Base-by-base conservation (phyloP, 2,329 filamentous ascomycete genomes). In the Exophiala alcalophila region DNA sequence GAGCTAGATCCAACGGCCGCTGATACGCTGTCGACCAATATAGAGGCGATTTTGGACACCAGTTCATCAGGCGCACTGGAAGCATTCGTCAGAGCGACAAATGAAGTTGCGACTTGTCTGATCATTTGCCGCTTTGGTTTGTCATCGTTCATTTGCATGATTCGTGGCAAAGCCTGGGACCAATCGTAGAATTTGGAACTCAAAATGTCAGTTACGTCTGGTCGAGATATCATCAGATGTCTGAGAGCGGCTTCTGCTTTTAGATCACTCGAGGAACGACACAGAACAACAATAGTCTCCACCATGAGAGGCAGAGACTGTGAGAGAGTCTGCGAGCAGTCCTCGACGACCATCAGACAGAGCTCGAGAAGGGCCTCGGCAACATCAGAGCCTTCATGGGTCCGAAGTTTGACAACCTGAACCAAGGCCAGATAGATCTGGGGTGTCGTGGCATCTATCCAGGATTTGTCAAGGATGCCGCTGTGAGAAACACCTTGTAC, bases 111-210 rank as follows among this genome's bases (percentile, higher is more conserved):
- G n/a, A 98, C 75, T 50, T 91, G 86, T 19, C 76, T 75, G 18
- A 97, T 76, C 2, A 83, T 80, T 41, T 77, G 75, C 49, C 80
- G 74, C 61, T 94, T 94, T 19, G 76, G 71, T n/a, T 73, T 73
- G 54, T 95, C 88, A 56, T 97, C 89, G 53, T 81, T 84, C 6
- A 81, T 79, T 61, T 91, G 87, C 80, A 96, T 90, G 10, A 87
- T 66, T 11, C 89, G 78, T 4, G 91, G 83, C 12, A 98, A 74
- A 27, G 86, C 83, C 2, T 80, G 78, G 16, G 90, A 76, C 89
- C 90, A 96, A 38, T 81, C 81, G 61, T 91, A 85, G 1, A 94
- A 72, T 1, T 78, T 83, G 19, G 74, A 76, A 55, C 86, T 86
- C 18, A 91, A 68, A 2, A 77, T 68, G 15, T 84, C 80, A 3